Evolutionary conservation across 345 rosid species (phyloP).

Genomic region (Citrus medica): DNA sequence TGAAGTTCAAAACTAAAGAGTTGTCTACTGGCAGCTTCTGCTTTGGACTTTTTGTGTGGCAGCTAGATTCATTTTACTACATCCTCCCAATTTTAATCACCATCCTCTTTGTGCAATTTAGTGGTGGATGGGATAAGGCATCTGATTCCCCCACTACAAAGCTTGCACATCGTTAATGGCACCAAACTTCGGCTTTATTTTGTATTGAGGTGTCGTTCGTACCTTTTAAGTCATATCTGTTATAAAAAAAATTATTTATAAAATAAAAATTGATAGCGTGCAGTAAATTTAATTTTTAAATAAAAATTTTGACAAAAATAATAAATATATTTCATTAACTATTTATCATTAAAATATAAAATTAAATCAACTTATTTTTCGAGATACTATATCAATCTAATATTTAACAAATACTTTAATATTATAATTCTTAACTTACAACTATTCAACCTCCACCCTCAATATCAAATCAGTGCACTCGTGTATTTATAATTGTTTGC

Average conservation of each 20-base stretch:
- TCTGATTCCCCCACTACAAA: constrained; percentile 13
- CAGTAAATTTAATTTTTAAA: too few species aligned
- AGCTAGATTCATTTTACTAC: not conserved
- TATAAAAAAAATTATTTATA: too few species aligned
- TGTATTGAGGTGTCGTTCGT: too few species aligned
- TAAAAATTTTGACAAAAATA: too few species aligned
- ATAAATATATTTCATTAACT: too few species aligned
- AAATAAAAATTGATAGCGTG: too few species aligned
- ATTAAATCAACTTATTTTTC: too few species aligned
- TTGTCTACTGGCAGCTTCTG: constrained; percentile 17
- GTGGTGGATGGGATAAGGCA: constrained; percentile 7
- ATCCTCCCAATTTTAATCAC: not conserved
- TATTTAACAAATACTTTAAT: too few species aligned
- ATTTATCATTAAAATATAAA: accelerated
- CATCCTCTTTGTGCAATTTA: constrained; percentile 12
- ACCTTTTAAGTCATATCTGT: accelerated
- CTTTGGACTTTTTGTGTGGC: constrained; percentile 29
- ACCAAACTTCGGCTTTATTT: not conserved
- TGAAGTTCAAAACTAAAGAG: constrained; percentile 33
- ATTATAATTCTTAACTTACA: not conserved
- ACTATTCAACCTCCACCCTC: too few species aligned
- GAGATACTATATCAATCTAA: too few species aligned
- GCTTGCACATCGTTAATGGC: not conserved
- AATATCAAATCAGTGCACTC: too few species aligned
- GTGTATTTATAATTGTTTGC: not conserved